These are phyloP conservation scores for Leccinum truebloodii DNA, from an alignment of 768 basidiomycete genomes.

Conservation along the genomic window DNA sequence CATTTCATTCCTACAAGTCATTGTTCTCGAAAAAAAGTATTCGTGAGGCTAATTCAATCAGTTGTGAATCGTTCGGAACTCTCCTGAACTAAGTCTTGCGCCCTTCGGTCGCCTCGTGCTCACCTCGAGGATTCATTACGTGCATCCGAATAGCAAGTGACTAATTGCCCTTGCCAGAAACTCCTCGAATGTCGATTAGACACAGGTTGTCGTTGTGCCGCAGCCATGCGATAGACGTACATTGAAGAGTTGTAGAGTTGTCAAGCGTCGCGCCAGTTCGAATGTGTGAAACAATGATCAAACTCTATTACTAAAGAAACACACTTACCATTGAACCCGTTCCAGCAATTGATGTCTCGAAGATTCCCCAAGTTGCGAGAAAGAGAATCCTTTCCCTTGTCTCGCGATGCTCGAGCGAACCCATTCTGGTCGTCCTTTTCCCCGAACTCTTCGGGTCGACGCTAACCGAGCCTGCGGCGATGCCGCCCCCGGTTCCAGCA, in stretches of 20 bases:
- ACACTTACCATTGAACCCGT: background rate
- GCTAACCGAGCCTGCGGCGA: constrained; percentile 23
- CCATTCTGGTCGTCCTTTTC: constrained; percentile 6
- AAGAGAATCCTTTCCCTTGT: constrained; percentile 1
- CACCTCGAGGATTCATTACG: constrained; percentile 26
- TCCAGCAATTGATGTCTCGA: background rate
- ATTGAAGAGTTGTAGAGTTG: background rate
- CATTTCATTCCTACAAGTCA: no score
- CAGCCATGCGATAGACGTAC: background rate
- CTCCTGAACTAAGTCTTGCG: constrained; percentile 5
- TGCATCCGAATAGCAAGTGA: background rate
- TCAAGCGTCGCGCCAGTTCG: background rate
- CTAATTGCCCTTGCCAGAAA: constrained; percentile 2
- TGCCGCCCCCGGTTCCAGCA: constrained; percentile 13
- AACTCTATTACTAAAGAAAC: background rate
- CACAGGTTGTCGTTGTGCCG: background rate
- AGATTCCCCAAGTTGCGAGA: background rate
- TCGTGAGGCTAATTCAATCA: background rate
- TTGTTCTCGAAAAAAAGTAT: no score
- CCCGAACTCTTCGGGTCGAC: constrained; percentile 13
- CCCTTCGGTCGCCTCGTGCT: constrained; percentile 20
- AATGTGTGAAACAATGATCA: constrained; percentile 1
- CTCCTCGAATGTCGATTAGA: background rate
- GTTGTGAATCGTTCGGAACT: background rate
- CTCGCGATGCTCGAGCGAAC: background rate